A percentile compares a stretch with the other conserved stretches of the same genome.
phyloP scores from a whole-genome alignment of 345 rosid species.

The Turnera subulata region DNA sequence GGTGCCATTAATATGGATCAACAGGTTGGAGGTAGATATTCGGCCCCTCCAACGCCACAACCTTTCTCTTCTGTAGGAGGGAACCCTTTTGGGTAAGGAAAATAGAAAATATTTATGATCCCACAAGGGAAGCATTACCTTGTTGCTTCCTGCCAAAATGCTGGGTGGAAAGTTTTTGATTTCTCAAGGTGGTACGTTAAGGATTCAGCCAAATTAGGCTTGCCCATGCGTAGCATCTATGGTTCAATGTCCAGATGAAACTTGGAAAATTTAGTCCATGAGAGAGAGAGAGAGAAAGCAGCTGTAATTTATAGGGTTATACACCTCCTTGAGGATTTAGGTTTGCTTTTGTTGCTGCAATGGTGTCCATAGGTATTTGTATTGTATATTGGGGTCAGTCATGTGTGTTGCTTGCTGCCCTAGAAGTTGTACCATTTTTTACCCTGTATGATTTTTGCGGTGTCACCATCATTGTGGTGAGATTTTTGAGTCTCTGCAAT shows the following conservation, averaged over 20 bases:
- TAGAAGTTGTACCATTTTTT: conserved; percentile 24
- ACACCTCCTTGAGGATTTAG: conserved; percentile 12
- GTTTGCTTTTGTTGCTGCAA: conserved; percentile 1
- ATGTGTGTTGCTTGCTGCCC: conserved; percentile 1
- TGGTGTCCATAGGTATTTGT: conserved; percentile 11
- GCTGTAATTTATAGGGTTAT: not conserved
- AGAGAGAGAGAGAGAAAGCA: not conserved
- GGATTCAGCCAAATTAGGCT: conserved; percentile 15
- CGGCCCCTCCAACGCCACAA: conserved; percentile 34
- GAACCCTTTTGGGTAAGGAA: conserved; percentile 55
- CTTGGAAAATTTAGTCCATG: conserved; percentile 5
- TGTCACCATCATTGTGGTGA: conserved; percentile 18
- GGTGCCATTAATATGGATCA: conserved; percentile 44
- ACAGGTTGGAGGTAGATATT: conserved; percentile 36
- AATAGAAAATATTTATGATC: conserved; percentile 2
- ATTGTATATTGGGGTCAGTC: conserved; percentile 17
- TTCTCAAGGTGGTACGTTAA: conserved; percentile 2
- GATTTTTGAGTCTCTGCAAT: conserved; percentile 19
- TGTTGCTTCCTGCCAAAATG: conserved; percentile 30
- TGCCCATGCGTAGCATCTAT: conserved; percentile 5
- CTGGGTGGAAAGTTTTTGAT: conserved; percentile 33
- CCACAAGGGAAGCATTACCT: conserved; percentile 29
- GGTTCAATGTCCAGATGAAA: conserved; percentile 15
- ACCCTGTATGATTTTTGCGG: conserved; percentile 22
- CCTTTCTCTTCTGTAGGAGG: conserved; percentile 55